Percentiles rank a stretch among this genome's conserved stretches.
Evolutionary conservation across 2,329 filamentous ascomycete genomes (phyloP).

Genomic region (Pseudogymnoascus sp.): DNA sequence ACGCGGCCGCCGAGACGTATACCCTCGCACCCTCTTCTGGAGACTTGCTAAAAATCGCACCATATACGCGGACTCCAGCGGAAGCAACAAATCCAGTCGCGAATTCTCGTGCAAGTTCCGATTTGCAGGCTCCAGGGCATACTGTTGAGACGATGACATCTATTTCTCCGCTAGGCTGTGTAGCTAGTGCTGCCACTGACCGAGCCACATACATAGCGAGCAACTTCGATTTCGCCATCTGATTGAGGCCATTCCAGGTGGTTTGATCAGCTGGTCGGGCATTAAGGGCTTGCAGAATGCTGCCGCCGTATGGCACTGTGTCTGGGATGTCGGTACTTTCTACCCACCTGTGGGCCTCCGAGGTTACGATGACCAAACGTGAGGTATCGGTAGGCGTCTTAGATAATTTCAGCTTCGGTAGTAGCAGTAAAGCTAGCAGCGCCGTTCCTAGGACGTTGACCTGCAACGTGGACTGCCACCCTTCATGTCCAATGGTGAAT

Average conservation of each 20-base stretch:
- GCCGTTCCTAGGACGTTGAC: constrained; percentile 20
- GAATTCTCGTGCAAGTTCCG: constrained; percentile 13
- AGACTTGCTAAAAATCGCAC: not conserved
- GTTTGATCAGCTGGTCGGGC: not conserved
- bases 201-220: not conserved
- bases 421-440: constrained; percentile 17
- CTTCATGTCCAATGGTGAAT: constrained; percentile 14
- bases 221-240: not conserved
- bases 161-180: not conserved
- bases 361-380: not conserved
- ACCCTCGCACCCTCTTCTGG: not conserved
- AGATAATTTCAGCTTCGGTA: constrained; percentile 15
- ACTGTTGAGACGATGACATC: constrained; percentile 12
- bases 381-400: not conserved
- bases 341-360: not conserved
- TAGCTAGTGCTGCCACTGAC: not conserved
- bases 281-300: not conserved
- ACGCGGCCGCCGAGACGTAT: not conserved
- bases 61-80: not conserved
- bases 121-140: constrained; percentile 13
- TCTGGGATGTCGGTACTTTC: not conserved
- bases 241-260: not conserved
- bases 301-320: not conserved
- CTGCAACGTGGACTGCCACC: constrained; percentile 17
- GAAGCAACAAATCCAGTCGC: not conserved